Conservation (phyloP, 495 filamentous ascomycete species). For the Neurospora pannonica region DNA sequence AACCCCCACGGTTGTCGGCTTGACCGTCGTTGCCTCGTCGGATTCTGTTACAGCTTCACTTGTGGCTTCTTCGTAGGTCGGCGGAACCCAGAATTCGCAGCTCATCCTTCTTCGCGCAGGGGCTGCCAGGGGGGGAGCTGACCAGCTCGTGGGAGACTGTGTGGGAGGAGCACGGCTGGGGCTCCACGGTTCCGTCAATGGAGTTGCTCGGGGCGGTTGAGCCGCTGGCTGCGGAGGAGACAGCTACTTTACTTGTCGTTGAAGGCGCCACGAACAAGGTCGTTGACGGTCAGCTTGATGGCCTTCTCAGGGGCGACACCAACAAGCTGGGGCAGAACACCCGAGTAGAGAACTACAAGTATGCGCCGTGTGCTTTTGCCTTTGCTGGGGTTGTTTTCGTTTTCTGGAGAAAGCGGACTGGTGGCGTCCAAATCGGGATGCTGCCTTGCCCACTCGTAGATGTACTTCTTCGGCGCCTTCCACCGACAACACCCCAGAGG, state of each 20-base stretch:
- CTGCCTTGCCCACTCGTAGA: constrained; percentile 76
- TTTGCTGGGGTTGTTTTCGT: too few species aligned
- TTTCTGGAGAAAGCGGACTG: background rate
- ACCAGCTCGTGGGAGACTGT: background rate
- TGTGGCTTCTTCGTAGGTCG: too few species aligned
- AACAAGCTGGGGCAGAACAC: constrained; percentile 72
- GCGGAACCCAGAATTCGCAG: too few species aligned
- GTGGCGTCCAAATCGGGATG: constrained; percentile 49
- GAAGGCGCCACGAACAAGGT: constrained; percentile 70
- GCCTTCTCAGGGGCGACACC: background rate
- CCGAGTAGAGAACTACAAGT: constrained; percentile 59
- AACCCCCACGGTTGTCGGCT: too few species aligned
- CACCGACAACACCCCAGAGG: constrained; percentile 43
- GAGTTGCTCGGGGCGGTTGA: background rate
- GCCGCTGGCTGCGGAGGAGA: background rate
- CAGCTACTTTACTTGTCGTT: constrained; percentile 54
- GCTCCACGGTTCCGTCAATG: background rate
- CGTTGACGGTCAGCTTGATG: constrained; percentile 57
- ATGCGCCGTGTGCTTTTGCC: too few species aligned
- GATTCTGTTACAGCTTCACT: too few species aligned
- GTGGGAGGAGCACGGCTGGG: background rate
- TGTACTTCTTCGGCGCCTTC: constrained; percentile 61
- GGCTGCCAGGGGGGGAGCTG: background rate
- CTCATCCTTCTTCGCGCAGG: too few species aligned
- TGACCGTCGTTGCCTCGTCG: too few species aligned